Base-by-base conservation (phyloP, 805 yeast species). In the Ogataea ganodermae region DNA sequence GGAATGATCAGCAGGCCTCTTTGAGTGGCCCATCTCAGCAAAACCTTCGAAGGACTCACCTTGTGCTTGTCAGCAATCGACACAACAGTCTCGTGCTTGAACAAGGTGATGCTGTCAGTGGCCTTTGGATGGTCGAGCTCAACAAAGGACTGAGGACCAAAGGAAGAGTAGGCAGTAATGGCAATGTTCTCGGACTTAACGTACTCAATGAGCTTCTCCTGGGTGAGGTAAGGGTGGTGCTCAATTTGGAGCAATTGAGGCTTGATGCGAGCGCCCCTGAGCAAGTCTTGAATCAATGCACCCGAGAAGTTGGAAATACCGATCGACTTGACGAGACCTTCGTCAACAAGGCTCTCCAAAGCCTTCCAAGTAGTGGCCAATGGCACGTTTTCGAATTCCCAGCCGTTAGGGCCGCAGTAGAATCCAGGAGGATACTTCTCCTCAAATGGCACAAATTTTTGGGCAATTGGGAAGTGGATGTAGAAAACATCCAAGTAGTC, bases 391-490 rank as follows among this genome's bases (percentile, higher is more conserved):
- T 81, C 89, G 59, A 73, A 76, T 54, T 68, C 70, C 65, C 74
- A 69, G 22, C 72, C 73, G 53, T 72, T 65, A 45, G 71, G 73
- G 46, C 85, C 86, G 57, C 81, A 76, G 73, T 83, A 83, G 66
- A 83, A 77, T 2, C 81, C 83, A 28, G 96, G 88, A 39, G 96
- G 96, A 69, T 89, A 89, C 52, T 78, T 79, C 53, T 78, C 86
- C 51, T 83, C 89, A 52, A 87, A 74, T 46, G 91, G 92, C 28
- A 89, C 91, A 63, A 75, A 88, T 63, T 84, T 84, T 70, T 83
- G 84, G 17, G 96, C 87, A 67, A 89, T 76, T 61, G 96, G 97
- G 82, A 89, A 89, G 67, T 89, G 97, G 63, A 89, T 87, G 70
- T 86, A 84, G 73, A 81, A 88, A 58, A 89, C 70, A 68, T 89